phyloP scores from a whole-genome alignment of 805 yeast genomes.

The Teunomyces cretensis region DNA sequence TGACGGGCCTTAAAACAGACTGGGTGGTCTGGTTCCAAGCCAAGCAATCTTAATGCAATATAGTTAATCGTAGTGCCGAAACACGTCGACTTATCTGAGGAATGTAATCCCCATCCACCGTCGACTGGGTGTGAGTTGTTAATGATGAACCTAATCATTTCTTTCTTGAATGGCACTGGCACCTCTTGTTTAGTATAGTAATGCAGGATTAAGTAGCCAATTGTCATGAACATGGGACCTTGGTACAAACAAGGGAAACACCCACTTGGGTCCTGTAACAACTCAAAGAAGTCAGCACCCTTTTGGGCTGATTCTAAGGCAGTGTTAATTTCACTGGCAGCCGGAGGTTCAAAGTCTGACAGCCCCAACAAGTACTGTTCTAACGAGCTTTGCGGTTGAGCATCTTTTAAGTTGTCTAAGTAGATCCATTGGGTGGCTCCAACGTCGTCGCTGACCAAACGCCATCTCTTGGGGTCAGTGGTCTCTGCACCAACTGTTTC shows the following conservation, averaged over 20 bases:
- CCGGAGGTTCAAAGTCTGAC: constrained; percentile 36
- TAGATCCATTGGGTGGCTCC: constrained; percentile 88
- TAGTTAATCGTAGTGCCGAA: constrained; percentile 93
- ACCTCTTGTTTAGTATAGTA: constrained; percentile 70
- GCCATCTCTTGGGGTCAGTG: constrained; percentile 76
- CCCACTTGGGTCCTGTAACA: constrained; percentile 82
- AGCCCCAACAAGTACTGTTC: constrained; percentile 56
- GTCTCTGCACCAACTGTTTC: constrained; percentile 65
- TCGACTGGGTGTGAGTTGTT: constrained; percentile 95
- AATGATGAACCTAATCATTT: constrained; percentile 81
- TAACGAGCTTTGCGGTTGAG: constrained; percentile 52
- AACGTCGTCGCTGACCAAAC: constrained; percentile 62
- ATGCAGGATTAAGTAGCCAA: constrained; percentile 77
- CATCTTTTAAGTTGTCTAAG: constrained; percentile 36
- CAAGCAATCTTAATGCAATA: constrained; percentile 75
- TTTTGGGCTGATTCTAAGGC: constrained; percentile 65
- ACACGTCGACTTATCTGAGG: constrained; percentile 89
- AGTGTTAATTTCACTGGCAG: constrained; percentile 31
- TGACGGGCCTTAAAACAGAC: constrained; percentile 74
- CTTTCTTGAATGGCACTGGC: constrained; percentile 62
- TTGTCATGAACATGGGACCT: constrained; percentile 97
- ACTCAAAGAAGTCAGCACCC: constrained; percentile 68
- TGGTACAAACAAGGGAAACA: constrained; percentile 89
- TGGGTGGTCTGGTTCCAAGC: constrained; percentile 70
- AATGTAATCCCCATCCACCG: constrained; percentile 99